Evolutionary conservation across 257 asterid genomes (phyloP).

Genomic region (Cruciata laevipes): DNA sequence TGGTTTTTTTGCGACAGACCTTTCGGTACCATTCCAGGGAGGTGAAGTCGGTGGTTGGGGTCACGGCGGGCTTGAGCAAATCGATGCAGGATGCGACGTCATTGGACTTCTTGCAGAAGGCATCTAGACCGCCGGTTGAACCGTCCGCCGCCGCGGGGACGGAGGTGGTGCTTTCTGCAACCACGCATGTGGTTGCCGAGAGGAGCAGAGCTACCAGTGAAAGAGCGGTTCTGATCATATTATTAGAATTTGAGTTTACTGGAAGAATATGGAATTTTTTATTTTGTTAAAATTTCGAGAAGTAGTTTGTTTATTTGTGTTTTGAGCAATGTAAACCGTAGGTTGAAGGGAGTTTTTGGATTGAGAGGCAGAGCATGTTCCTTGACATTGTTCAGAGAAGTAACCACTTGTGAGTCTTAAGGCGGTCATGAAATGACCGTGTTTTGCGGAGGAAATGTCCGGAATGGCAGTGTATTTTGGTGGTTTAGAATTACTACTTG

Average conservation of each 20-base stretch:
- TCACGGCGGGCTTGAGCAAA: constrained; percentile 11
- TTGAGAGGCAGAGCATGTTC: not conserved
- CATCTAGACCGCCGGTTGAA: not conserved
- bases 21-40: constrained; percentile 15
- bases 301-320: not conserved
- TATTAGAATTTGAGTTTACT: not conserved
- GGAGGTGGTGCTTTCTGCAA: not conserved
- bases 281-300: not conserved
- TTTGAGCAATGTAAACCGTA: not conserved
- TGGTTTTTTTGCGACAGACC: not conserved
- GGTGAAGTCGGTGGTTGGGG: not conserved
- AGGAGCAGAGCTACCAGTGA: constrained; percentile 10
- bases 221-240: constrained; percentile 4
- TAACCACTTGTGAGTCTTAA: not conserved
- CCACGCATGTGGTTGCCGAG: constrained; percentile 1
- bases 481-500: not conserved
- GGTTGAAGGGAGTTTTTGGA: not conserved
- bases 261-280: not conserved
- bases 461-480: not conserved
- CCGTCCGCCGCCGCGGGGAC: not conserved
- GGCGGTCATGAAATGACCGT: not conserved
- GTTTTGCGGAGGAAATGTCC: not conserved
- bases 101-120: constrained; percentile 5
- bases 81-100: not conserved
- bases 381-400: not conserved